Base-by-base conservation (phyloP, 805 yeast species). In the Candida glaebosa region DNA sequence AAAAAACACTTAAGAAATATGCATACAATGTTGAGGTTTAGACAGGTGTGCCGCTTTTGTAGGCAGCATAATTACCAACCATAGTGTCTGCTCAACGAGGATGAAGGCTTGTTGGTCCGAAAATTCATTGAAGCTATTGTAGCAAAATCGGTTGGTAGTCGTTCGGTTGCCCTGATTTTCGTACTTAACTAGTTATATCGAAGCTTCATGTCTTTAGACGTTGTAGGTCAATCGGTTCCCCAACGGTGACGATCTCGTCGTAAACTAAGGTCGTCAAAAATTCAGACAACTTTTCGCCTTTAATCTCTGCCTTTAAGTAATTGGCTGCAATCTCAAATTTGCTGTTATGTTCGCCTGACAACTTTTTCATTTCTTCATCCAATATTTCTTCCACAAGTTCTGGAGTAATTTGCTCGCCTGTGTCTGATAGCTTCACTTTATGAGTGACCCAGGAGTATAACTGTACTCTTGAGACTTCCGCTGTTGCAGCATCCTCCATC, bases 401-500 rank as follows among this genome's bases (percentile, higher is more conserved):
- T 8, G 58, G 52, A n/a, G 54, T 49, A 18, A 52, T 40, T 15
- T 9, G 26, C 22, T 35, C 40, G 8, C 32, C 32, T 5, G 45
- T 42, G 37, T 53, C 56, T 6, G 39, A 39, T 40, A 53, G 49
- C 3, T 8, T 33, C 6, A 49, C 53, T 6, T 39, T 35, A 37
- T 53, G 56, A 19, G 40, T 43, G n/a, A 50, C 53, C 58, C 58
- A 53, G 19, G 53, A 43, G 39, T 52, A 40, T 24, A 53, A 40
- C 38, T 49, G 53, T 30, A 51, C 45, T 30, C 58, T 39, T 4
- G 57, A 53, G 8, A 53, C 57, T 41, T 53, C 57, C 0, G 57
- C 57, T 3, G 58, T 53, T 10, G 57, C 58, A 1, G 58, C 56
- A 41, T 53, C 58, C 43, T 52, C 58, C 58, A 53, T 53, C 18